phyloP scores from a whole-genome alignment of 192 early-diverging fungal species.

The Coemansia sp. region DNA sequence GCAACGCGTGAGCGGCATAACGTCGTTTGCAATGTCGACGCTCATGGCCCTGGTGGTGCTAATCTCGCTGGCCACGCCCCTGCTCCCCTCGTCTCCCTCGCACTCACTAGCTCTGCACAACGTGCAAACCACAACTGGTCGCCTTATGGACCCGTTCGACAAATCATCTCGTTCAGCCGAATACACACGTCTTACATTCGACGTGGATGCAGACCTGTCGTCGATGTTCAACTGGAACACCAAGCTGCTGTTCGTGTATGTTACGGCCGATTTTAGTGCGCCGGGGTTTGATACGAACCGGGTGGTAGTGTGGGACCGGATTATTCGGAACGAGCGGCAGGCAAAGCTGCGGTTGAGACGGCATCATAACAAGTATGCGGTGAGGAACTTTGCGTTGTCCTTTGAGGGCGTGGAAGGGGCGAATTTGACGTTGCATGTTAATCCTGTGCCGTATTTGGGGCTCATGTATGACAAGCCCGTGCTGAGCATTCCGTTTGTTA shows the following conservation, averaged over 20 bases:
- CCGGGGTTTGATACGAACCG: constrained; percentile 34
- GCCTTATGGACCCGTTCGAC: constrained; percentile 43
- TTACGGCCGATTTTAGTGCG: constrained; percentile 40
- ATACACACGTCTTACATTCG: constrained; percentile 50
- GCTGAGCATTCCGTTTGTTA: constrained; percentile 31
- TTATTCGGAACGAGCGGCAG: constrained; percentile 39
- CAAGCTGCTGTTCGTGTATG: constrained; percentile 48
- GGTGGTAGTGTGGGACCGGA: constrained; percentile 52
- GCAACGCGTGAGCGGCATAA: constrained; percentile 49
- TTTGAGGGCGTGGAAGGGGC: constrained; percentile 40
- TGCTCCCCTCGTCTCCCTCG: constrained; percentile 36
- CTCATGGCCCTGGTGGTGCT: constrained; percentile 44
- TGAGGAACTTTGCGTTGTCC: constrained; percentile 41
- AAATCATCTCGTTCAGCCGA: constrained; percentile 35
- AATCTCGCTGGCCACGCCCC: constrained; percentile 41
- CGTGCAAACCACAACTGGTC: constrained; percentile 46
- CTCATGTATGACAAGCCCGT: constrained; percentile 50
- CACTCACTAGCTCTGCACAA: constrained; percentile 31
- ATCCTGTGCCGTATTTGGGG: constrained; percentile 53
- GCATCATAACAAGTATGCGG: constrained; percentile 53
- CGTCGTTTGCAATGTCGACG: constrained; percentile 53
- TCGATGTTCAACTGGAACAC: constrained; percentile 57
- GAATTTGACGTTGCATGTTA: constrained; percentile 49
- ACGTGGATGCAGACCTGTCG: constrained; percentile 49
- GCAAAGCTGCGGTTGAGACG: constrained; percentile 43